Evolutionary conservation across 2,329 filamentous ascomycete species (phyloP).

Genomic region (Fusarium devonianum): DNA sequence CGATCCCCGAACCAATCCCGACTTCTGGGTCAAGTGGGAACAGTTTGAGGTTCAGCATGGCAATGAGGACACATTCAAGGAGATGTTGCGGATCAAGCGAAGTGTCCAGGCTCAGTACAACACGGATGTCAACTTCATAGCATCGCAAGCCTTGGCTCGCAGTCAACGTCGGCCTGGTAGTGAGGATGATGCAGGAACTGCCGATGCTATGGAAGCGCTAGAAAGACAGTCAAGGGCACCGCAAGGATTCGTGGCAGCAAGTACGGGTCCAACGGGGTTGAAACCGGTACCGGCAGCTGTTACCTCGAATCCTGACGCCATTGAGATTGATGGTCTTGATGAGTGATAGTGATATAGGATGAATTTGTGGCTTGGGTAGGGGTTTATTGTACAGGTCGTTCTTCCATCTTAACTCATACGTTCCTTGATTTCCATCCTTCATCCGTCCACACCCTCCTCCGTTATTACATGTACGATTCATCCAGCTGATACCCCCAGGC

Average conservation of each 20-base stretch:
- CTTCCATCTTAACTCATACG: constrained; percentile 22
- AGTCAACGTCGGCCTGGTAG: constrained; percentile 69
- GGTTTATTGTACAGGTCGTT: constrained; percentile 33
- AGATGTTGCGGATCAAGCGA: constrained; percentile 97
- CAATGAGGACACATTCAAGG: constrained; percentile 99
- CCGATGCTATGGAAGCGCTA: constrained; percentile 87
- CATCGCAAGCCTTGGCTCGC: constrained; percentile 89
- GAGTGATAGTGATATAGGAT: constrained; percentile 52
- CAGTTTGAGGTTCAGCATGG: constrained; percentile 96
- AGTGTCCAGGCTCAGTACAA: constrained; percentile 98
- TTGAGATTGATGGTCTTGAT: constrained; percentile 78
- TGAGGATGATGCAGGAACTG: constrained; percentile 57
- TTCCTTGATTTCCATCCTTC: no score
- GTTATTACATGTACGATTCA: constrained; percentile 18
- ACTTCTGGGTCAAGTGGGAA: constrained; percentile 98
- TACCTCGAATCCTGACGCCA: constrained; percentile 81
- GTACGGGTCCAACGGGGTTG: constrained; percentile 70
- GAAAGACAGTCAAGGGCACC: constrained; percentile 90
- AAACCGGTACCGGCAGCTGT: constrained; percentile 49
- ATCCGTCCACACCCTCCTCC: background rate
- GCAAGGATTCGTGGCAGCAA: constrained; percentile 89
- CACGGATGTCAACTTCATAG: constrained; percentile 98
- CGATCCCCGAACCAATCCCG: constrained; percentile 87
- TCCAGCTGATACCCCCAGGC: no score
- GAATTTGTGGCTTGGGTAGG: constrained; percentile 24